Percentiles rank a stretch among this genome's conserved stretches.
phyloP scores from a whole-genome alignment of 176 grass and related monocot species.

The Raddia distichophylla region DNA sequence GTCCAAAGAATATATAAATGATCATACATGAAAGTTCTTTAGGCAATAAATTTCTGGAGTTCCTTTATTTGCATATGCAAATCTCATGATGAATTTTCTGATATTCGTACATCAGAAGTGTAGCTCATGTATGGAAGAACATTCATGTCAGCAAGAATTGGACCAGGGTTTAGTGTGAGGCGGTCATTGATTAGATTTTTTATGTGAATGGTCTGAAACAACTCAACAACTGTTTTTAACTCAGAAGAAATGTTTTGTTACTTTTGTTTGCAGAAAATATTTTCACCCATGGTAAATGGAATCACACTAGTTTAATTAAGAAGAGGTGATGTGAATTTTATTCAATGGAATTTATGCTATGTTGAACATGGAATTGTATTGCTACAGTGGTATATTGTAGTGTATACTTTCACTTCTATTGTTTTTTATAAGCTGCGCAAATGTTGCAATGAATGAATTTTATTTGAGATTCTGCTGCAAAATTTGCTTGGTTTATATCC shows the following conservation, averaged over 20 bases:
- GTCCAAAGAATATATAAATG: constrained; percentile 28
- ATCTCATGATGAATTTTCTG: constrained; percentile 25
- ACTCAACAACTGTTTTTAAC: background rate
- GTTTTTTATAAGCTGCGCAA: background rate
- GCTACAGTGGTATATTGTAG: background rate
- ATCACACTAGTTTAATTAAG: background rate
- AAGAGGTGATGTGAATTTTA: background rate
- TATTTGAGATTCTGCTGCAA: background rate
- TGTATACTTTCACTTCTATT: background rate
- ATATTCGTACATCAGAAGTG: constrained; percentile 8
- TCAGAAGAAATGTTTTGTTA: background rate
- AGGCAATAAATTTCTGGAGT: constrained; percentile 18
- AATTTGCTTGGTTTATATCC: background rate
- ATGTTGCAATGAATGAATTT: background rate
- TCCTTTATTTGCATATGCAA: background rate
- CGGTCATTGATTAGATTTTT: background rate
- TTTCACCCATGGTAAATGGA: background rate
- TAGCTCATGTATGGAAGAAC: constrained; percentile 12
- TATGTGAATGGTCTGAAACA: constrained; percentile 12
- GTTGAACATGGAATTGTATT: background rate
- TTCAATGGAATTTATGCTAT: background rate
- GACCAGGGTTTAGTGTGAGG: background rate
- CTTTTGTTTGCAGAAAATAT: constrained; percentile 3
- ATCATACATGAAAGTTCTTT: background rate
- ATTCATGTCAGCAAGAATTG: background rate